Base-by-base conservation (phyloP, 306 rosid species). In the Arachis stenosperma region DNA sequence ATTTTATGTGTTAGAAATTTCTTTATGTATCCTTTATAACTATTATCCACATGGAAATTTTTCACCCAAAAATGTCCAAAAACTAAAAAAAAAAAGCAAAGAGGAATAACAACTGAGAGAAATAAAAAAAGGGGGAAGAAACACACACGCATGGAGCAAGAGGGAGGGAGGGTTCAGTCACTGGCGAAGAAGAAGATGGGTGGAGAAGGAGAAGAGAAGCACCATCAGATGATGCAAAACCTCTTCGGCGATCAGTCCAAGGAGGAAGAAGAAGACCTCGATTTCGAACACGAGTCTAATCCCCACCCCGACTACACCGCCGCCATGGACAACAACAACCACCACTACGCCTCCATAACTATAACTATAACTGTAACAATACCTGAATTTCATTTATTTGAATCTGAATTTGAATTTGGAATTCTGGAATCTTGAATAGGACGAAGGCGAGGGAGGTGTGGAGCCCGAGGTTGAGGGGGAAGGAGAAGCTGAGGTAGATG, bases 201-300 rank as follows among this genome's bases (percentile, higher is more conserved):
- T 5, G 57, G 57, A 52, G 99, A 96, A 86, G 98, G 98, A 76
- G 92, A 87, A 75, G 98, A 91, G 78, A 93, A 93, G 84, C 85
- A 97, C 60, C 98, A 95, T 59, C 93, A 90, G 89, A 95, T 95
- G 99, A 95, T 95, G 99, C 99, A 95, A 69, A 95, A 95, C 67
- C 97, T 95, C 73, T 95, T 95, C 74, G 99, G 99, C 0, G 99
- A 91, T 48, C 96, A 95, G 70, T 95, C 99, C 6, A 96, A 92
- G 58, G 97, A 94, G 59, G 97, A 90, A 39, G 98, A 91, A 43
- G 98, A 91, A 77, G 98, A 90, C 81, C 74, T 91, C 39, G 97
- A 89, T 79, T 94, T 97, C 55, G 99, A 94, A 68, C 97, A 94
- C 80, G 98, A 91, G 84, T 90, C 99, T 13, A 95, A 90, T 71